Evolutionary conservation across 805 yeast species (phyloP), one percentile per base, ranked within the genome.

Genomic region (Lachancea sp.): DNA sequence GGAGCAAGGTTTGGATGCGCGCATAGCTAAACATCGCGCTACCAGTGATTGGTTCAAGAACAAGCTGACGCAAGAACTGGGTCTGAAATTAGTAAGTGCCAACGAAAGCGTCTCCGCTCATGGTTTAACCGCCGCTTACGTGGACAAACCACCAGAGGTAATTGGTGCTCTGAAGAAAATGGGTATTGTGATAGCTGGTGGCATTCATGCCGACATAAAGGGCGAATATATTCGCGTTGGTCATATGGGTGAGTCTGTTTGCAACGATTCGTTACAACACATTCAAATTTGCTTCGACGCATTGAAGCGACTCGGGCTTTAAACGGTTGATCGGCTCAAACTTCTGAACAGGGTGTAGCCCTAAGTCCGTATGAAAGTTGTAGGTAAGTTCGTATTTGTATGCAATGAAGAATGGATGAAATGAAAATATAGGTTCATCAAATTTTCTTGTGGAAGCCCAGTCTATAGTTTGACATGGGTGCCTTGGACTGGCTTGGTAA

Each of bases 221-320:
- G 74, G 83, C 44, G 80, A 82, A 61, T 89, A 89, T 68, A 85
- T 90, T 70, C 77, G 97, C 65, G 79, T 89, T 45, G 97, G 97
- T 25, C 97, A 89, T 67, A 90, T 90, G 97, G 96, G 97, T 47
- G 80, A 78, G 44, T 74, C 88, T 34, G 84, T 80, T 9, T 65
- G 75, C 43, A 77, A 79, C 50, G 70, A 65, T 28, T 63, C 67
- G 40, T 67, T 76, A 45, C 71, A 71, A 24, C 83, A 81, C 58
- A 61, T 80, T 21, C 75, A 72, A 42, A 59, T 60, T 41, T 75
- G 74, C 29, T 66, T 71, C 44, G 58, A 63, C 22, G 74, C 72
- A 20, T 65, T 40, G 28, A 39, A 34, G 30, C 15, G 21, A 30
- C 16, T 15, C 12, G 17, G 13, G 30, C 16, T 28, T 4, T 29